Evolutionary conservation across 1,284 basidiomycete genomes (phyloP), one percentile per base, ranked within the genome.

Genomic region (Trametes versicolor): DNA sequence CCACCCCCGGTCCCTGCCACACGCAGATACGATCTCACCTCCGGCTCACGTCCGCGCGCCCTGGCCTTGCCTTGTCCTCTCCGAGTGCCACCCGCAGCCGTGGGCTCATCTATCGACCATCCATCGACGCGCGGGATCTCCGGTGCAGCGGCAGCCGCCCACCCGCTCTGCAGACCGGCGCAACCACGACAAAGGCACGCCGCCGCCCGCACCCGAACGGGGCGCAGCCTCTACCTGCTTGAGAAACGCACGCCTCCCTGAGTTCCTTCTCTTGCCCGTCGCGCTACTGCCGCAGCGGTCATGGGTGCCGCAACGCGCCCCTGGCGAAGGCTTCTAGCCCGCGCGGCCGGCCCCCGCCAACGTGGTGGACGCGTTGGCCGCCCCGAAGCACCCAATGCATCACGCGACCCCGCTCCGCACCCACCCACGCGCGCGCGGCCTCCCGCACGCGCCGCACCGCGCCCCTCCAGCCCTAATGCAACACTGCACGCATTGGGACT

Each of bases 361-460:
- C 63, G 63, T 65, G 58, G 39, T 48, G 39, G 21, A 36, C 54
- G 63, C 54, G 55, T 48, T 61, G 53, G 23, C 47, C 25, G 17
- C 36, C 45, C 34, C 32, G 36, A 29, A 50, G 23, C 47, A 15
- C 10, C 47, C 27, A 27, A 36, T 19, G 36, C 36, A 41, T 54
- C 52, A 54, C 52, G 52, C 52, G 52, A 39, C 37, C 52, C 25
- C 34, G 41, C 50, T 50, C 32, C 23, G 47, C 47, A n/a, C 32
- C 12, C 32, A 19, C 29, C 8, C 41, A 39, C 34, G n/a, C 47
- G 17, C 48, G 21, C 41, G 23, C 36, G 47, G 41, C 47, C 23
- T 50, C 57, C 41, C 41, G 41, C 41, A 19, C 41, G 41, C 41
- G 29, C 41, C 41, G 41, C 19, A 17, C 17, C 41, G 17, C 41